Conservation (phyloP, 2,329 filamentous ascomycete species). For the Diaporthe aspalathi region DNA sequence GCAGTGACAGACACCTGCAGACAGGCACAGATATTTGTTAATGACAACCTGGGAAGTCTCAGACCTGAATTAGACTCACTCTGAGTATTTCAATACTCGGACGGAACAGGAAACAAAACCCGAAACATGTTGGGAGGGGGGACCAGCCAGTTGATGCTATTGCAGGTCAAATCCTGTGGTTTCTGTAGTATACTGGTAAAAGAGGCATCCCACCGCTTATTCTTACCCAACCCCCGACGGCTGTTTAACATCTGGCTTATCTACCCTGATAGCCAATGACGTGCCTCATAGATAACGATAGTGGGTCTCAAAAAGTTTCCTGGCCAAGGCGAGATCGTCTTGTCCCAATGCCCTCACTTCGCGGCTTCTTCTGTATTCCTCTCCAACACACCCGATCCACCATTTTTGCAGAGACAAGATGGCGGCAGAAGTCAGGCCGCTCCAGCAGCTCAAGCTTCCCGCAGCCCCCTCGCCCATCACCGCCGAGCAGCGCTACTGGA, state of each 20-base stretch:
- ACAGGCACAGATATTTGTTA: background rate
- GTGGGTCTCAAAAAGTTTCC: constrained; percentile 38
- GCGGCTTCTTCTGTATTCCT: background rate
- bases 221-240: background rate
- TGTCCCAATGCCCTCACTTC: background rate
- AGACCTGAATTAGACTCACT: background rate
- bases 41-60: no score
- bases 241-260: background rate
- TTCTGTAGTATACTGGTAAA: no score
- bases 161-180: no score
- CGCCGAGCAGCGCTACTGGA: constrained; percentile 96
- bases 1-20: background rate
- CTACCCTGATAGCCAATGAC: background rate
- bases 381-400: constrained; percentile 42
- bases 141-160: no score
- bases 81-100: background rate
- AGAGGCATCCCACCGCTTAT: background rate
- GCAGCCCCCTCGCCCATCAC: constrained; percentile 85
- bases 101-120: background rate
- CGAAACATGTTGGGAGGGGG: no score
- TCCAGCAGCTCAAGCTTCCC: constrained; percentile 85
- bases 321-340: constrained; percentile 7
- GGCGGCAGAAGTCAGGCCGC: constrained; percentile 86
- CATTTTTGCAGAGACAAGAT: constrained; percentile 59
- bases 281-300: constrained; percentile 21